Evolutionary conservation across 495 filamentous ascomycete species (phyloP).

Genomic region (Massariosphaeria phaeospora): DNA sequence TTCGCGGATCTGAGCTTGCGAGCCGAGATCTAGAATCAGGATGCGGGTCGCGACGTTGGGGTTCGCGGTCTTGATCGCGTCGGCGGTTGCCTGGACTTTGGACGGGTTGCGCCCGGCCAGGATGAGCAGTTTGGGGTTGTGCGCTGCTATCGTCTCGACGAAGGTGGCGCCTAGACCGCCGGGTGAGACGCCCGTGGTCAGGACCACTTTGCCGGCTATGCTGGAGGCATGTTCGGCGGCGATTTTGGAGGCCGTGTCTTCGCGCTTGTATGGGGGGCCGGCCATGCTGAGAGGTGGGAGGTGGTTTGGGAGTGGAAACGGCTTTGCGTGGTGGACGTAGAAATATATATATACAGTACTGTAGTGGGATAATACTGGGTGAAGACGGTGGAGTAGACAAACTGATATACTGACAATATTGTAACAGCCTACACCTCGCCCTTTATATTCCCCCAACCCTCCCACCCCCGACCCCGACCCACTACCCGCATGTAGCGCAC

Average conservation of each 20-base stretch:
- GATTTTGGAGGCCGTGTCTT: constrained; percentile 1
- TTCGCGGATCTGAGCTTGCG: constrained; percentile 43
- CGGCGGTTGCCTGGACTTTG: constrained; percentile 41
- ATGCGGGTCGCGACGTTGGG: constrained; percentile 43
- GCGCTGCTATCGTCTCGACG: constrained; percentile 50
- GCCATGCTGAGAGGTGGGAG: background rate
- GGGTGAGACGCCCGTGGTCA: constrained; percentile 46
- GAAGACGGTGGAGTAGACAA: no score
- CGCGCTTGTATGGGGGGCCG: constrained; percentile 8
- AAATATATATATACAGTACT: no score
- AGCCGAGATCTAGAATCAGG: constrained; percentile 44
- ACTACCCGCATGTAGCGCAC: no score
- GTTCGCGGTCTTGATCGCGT: constrained; percentile 4
- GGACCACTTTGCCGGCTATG: constrained; percentile 25
- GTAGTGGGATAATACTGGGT: no score
- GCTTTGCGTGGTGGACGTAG: no score
- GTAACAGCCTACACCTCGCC: no score
- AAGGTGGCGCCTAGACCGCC: constrained; percentile 53
- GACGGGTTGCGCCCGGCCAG: constrained; percentile 50
- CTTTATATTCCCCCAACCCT: no score
- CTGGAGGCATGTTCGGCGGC: constrained; percentile 11
- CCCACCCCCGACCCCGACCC: no score
- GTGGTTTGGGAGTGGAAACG: background rate
- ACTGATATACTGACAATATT: no score
- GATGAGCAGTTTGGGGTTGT: constrained; percentile 49